A percentile compares a stretch with the other conserved stretches of the same genome.
Conservation (phyloP, 345 rosid genomes). For the Rhizophora mangle region DNA sequence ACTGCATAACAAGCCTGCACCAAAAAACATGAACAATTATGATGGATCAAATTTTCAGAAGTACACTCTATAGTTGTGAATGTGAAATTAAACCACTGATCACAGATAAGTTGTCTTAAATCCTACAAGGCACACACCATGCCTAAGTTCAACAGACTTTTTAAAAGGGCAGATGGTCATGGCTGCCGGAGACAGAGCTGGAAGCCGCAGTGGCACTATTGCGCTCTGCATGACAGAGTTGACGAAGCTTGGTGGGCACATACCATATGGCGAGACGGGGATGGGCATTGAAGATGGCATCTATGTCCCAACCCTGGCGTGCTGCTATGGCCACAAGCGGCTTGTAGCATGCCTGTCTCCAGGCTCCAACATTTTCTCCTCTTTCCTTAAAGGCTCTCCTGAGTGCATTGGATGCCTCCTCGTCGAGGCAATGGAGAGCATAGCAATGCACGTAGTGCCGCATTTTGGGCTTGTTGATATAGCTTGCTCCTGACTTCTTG, state of each 20-base stretch:
- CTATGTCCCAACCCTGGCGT: conserved; percentile 93
- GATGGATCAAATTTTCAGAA: not conserved
- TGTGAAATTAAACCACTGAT: not conserved
- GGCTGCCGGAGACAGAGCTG: conserved; percentile 40
- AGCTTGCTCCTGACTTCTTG: conserved; percentile 89
- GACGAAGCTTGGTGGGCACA: conserved; percentile 93
- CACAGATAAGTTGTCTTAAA: no score
- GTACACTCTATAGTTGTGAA: conserved; percentile 5
- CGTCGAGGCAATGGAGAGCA: conserved; percentile 89
- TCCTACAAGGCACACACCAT: not conserved
- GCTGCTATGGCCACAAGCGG: conserved; percentile 84
- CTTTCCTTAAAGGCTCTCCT: conserved; percentile 82
- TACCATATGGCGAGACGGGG: conserved; percentile 96
- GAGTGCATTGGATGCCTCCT: conserved; percentile 72
- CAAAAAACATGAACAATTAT: not conserved
- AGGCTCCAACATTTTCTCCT: conserved; percentile 93
- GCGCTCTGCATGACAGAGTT: conserved; percentile 83
- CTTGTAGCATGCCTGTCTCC: conserved; percentile 96
- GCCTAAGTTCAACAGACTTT: not conserved
- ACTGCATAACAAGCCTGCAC: no score
- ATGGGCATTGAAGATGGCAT: conserved; percentile 78
- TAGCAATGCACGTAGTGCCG: conserved; percentile 97
- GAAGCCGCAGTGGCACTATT: conserved; percentile 43
- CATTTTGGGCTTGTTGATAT: conserved; percentile 99
- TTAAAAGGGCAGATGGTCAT: conserved; percentile 32